phyloP scores from a whole-genome alignment of 2,329 filamentous ascomycete genomes.

The Aspergillus sojae region DNA sequence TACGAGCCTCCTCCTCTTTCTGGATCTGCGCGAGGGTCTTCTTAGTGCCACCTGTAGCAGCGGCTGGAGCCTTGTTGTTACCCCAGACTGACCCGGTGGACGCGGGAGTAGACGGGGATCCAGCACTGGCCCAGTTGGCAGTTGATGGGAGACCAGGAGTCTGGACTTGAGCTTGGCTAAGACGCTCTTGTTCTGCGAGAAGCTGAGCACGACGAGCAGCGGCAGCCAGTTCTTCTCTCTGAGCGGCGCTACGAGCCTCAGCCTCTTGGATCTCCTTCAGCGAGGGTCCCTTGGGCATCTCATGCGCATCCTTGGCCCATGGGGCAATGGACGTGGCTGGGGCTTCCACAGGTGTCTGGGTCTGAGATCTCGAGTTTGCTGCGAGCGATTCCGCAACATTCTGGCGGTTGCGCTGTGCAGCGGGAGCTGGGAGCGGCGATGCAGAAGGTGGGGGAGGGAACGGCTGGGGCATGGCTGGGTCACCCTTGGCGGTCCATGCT shows the following conservation, averaged over 20 bases:
- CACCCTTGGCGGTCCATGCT: constrained; percentile 62
- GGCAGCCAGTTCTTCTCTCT: constrained; percentile 78
- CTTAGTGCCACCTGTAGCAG: constrained; percentile 57
- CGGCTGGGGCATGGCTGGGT: constrained; percentile 66
- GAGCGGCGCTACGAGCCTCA: constrained; percentile 89
- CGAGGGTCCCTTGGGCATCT: constrained; percentile 80
- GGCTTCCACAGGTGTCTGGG: constrained; percentile 71
- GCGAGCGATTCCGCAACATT: constrained; percentile 76
- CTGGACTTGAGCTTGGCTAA: constrained; percentile 64
- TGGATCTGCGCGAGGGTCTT: constrained; percentile 97
- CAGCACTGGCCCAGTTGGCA: constrained; percentile 81
- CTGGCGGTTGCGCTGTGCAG: constrained; percentile 80
- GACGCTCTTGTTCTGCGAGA: constrained; percentile 78
- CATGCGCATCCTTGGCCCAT: constrained; percentile 84
- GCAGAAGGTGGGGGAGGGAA: constrained; percentile 73
- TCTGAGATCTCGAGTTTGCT: constrained; percentile 70
- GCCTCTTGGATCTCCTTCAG: constrained; percentile 96
- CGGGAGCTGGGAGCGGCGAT: constrained; percentile 84
- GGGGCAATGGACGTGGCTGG: constrained; percentile 79
- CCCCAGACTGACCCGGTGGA: constrained; percentile 51
- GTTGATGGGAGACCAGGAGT: constrained; percentile 80
- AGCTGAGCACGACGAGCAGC: constrained; percentile 70
- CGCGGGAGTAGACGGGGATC: constrained; percentile 68
- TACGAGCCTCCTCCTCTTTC: constrained; percentile 89
- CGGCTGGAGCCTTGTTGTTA: constrained; percentile 50